These are phyloP conservation scores for Perkinsus marinus DNA, from an alignment of 169 alveolate species.

Conservation along the genomic window DNA sequence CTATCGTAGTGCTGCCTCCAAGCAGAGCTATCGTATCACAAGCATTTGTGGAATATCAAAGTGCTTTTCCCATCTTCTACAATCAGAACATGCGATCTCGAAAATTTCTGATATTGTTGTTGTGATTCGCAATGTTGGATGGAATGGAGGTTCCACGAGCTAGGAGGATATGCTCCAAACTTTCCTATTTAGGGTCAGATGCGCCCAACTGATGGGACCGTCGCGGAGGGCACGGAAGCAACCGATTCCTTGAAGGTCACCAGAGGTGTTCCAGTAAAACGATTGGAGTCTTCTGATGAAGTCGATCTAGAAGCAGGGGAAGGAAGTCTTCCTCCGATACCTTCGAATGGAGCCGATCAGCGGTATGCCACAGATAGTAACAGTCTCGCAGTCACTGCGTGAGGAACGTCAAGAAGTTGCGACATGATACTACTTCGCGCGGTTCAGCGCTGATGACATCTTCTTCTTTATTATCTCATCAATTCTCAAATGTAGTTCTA, in stretches of 20 bases:
- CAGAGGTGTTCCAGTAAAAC: not conserved
- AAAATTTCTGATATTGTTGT: no score
- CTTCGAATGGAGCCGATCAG: no score
- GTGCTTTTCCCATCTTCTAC: no score
- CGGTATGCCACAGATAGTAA: not conserved
- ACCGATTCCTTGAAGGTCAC: not conserved
- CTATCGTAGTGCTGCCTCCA: no score
- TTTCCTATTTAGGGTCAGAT: not conserved
- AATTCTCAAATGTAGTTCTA: not conserved
- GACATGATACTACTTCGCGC: not conserved
- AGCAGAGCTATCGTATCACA: no score
- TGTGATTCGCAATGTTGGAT: no score
- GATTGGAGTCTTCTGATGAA: not conserved
- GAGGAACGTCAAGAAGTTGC: not conserved
- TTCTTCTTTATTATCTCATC: no score
- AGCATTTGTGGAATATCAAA: no score
- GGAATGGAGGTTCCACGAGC: no score
- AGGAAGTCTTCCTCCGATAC: no score
- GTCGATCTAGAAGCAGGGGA: not conserved
- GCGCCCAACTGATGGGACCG: not conserved
- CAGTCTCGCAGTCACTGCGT: not conserved
- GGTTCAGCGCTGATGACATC: not conserved
- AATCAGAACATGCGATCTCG: no score
- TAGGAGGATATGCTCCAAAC: not conserved
- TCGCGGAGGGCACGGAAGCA: not conserved